These are phyloP conservation scores for Phenoliferia sp. DNA, from an alignment of 1,284 basidiomycete genomes.

Conservation along the genomic window DNA sequence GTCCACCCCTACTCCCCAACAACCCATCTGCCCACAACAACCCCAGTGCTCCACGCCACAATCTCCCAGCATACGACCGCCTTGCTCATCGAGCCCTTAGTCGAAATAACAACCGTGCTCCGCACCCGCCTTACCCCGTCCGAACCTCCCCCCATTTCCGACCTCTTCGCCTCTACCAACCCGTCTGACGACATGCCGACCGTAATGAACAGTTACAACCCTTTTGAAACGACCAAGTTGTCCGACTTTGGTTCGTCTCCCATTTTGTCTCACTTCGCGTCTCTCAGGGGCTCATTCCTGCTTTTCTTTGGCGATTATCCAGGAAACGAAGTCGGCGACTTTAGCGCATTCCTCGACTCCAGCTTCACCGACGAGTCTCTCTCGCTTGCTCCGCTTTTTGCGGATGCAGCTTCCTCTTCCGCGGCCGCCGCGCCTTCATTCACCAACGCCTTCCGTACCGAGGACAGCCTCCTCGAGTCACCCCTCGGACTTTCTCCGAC, in stretches of 20 bases:
- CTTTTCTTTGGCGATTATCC: too few species aligned
- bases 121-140: background rate
- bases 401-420: background rate
- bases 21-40: background rate
- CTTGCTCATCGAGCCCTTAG: background rate
- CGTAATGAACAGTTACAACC: conserved; percentile 1
- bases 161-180: background rate
- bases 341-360: conserved; percentile 29
- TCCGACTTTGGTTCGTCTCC: conserved; percentile 7
- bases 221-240: background rate
- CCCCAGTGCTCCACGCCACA: background rate
- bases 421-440: background rate
- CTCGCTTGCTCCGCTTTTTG: conserved; percentile 1
- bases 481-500: conserved; percentile 29
- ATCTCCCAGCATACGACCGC: background rate
- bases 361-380: conserved; percentile 14
- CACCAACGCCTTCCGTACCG: conserved; percentile 20
- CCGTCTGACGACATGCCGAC: background rate
- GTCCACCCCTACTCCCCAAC: background rate
- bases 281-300: background rate
- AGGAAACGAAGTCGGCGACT: conserved; percentile 13
- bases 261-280: background rate
- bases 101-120: background rate
- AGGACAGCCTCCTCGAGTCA: conserved; percentile 32
- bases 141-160: background rate